Evolutionary conservation across 306 rosid species (phyloP).

Genomic region (Rosa rugosa): DNA sequence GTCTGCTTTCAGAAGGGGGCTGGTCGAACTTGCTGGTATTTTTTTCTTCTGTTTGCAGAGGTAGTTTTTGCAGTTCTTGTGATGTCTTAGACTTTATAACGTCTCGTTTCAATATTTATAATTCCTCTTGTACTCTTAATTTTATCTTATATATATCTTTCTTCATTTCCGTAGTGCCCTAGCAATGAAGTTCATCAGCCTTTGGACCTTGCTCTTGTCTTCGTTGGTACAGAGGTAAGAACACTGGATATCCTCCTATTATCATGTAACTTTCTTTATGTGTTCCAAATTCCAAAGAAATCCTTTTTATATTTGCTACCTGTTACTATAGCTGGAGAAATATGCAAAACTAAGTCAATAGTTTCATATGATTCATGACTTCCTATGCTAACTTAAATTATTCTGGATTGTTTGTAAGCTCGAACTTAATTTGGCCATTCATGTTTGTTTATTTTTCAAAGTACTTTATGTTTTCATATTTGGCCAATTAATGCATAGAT

Average conservation of each 20-base stretch:
- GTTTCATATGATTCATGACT: background rate
- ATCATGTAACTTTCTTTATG: conserved; percentile 12
- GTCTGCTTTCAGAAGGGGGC: conserved; percentile 72
- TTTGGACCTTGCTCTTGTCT: conserved; percentile 83
- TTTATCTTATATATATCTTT: conserved; percentile 1
- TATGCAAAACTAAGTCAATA: background rate
- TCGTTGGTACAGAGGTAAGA: conserved; percentile 81
- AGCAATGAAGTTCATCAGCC: conserved; percentile 49
- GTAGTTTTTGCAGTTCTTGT: conserved; percentile 5
- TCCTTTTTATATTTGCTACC: background rate
- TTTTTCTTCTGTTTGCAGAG: conserved; percentile 13
- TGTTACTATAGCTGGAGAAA: background rate
- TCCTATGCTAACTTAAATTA: background rate
- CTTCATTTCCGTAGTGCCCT: conserved; percentile 51
- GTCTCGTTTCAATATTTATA: background rate
- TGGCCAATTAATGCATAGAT: background rate
- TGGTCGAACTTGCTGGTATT: conserved; percentile 83
- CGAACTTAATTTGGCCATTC: background rate
- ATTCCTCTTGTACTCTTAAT: background rate
- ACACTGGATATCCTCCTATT: conserved; percentile 13
- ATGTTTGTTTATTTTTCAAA: background rate
- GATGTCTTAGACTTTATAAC: background rate
- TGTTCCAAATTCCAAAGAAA: background rate
- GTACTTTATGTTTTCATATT: background rate
- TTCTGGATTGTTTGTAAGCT: background rate